Evolutionary conservation across 1,139 yeast species (phyloP), one percentile per base, ranked within the genome.

Genomic region (Saccharomyces hybrid): DNA sequence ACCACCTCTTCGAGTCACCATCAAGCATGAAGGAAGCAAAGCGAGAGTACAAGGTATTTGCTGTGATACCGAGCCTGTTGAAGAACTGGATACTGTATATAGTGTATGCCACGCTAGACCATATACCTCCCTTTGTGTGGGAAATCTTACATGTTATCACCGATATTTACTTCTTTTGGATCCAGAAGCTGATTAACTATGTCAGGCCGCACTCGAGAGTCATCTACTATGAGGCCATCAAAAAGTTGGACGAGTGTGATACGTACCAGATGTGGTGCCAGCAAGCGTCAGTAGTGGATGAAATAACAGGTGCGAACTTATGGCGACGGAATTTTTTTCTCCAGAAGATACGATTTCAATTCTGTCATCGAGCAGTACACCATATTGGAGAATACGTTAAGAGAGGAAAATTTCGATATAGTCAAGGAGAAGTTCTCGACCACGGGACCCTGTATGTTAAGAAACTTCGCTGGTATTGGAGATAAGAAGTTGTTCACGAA

Each of bases 381-480:
- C 57, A 76, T 79, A 42, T 71, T 93, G 50, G 75, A 79, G 44
- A 78, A 78, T 32, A 93, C 96, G 0, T 72, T 95, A 53, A 71
- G 76, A 14, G 73, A 75, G 8, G 80, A 78, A n/a, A 85, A 88
- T 64, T 72, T 81, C 1, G 78, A 77, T 27, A 71, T 75, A 47
- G 75, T 93, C 29, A 79, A 87, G 73, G 84, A 88, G 27, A 74
- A 87, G 48, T 78, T 93, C 50, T 74, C 97, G 49, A 86, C 96
- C 0, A 96, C 97, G 0, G 76, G 76, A 2, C 79, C 73, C 1
- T 64, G 69, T 26, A 70, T 89, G 64, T 73, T 93, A 50, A 74
- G 99, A 32, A 93, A 93, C 67, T 86, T 93, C 72, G 99, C 97
- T 7, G 95, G 97, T 1, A 88, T 93, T 4, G 81, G 95, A 2